Evolutionary conservation across 768 basidiomycete species (phyloP), one percentile per base, ranked within the genome.

Genomic region (Coprinopsis sp.): DNA sequence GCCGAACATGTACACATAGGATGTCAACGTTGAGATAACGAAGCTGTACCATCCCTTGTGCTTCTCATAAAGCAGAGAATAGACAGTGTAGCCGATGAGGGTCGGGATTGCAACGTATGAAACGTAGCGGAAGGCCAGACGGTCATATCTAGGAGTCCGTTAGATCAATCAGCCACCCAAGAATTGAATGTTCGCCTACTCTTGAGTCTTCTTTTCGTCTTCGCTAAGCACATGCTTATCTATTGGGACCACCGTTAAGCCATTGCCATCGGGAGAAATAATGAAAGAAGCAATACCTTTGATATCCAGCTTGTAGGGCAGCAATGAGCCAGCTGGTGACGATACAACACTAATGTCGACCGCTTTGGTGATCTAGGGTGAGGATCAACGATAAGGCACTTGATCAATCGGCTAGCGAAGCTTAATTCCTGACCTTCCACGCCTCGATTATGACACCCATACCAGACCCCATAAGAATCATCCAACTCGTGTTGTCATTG

Each of bases 21-120:
- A 91, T 25, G 92, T 94, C 44, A 95, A 74, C 1, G 94, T 96
- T 33, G 90, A 84, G 49, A 98, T 91, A 44, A 90, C 73, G 65
- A 96, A 99, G 55, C 89, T 91, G 66, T 98, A 98, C 95, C 94
- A 98, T 46, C 91, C 87, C 54, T 81, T 78, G 65, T 96, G 93
- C 0, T 84, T 84, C 58, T 90, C 80, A 57, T 88, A 87, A 23
- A 91, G 51, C 19, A 93, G 72, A 22, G 87, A 91, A 57, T 92
- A 92, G 49, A 84, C 67, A 14, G 86, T 81, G 62, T 92, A 93
- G 19, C 66, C 83, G 27, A 76, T 76, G 23, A 93, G 78, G 24
- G 85, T 69, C 2, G 96, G 95, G 37, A 91, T 79, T 10, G 93
- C 83, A 54, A 82, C 88, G 63, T 87, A 95, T 43, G 90, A 86